Conservation (phyloP, 352 stramenopile genomes). For the Globisporangium orthogonon region DNA sequence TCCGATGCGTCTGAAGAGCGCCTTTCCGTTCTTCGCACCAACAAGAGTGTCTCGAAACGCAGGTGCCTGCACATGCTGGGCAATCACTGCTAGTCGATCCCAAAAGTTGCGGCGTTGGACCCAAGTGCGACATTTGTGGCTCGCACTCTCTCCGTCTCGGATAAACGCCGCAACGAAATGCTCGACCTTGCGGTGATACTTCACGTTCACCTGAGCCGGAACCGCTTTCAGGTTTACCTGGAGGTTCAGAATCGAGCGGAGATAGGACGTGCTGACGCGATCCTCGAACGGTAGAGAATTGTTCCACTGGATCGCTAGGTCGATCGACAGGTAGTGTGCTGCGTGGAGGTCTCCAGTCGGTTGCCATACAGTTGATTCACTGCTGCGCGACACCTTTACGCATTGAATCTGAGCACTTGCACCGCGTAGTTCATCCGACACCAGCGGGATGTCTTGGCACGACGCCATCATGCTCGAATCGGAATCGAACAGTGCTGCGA, state of each 20-base stretch:
- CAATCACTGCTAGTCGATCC: slow-evolving; percentile 7
- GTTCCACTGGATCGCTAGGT: slow-evolving; percentile 13
- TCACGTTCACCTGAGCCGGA: slow-evolving; percentile 3
- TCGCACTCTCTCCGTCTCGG: neutral
- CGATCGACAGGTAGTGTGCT: slow-evolving; percentile 8
- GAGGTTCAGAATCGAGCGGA: slow-evolving; percentile 5
- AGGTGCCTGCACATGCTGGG: slow-evolving; percentile 1
- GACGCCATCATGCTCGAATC: slow-evolving; percentile 1
- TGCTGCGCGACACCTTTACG: neutral
- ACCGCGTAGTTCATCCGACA: slow-evolving; percentile 6
- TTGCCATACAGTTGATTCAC: neutral
- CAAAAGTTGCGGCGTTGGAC: slow-evolving; percentile 3
- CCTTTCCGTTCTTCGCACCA: neutral
- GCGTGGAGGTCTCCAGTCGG: slow-evolving; percentile 4
- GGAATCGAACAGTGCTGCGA: slow-evolving; percentile 2
- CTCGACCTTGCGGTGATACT: slow-evolving; percentile 10
- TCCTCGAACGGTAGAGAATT: neutral
- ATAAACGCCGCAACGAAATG: slow-evolving; percentile 11
- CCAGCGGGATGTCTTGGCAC: slow-evolving; percentile 8
- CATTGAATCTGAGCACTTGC: slow-evolving; percentile 4
- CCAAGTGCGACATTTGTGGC: slow-evolving; percentile 3
- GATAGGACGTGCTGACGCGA: neutral
- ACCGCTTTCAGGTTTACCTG: slow-evolving; percentile 9
- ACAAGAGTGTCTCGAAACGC: slow-evolving; percentile 1
- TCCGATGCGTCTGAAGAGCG: neutral